Evolutionary conservation across 192 early-diverging fungal species (phyloP).

Genomic region (Backusella luteola): DNA sequence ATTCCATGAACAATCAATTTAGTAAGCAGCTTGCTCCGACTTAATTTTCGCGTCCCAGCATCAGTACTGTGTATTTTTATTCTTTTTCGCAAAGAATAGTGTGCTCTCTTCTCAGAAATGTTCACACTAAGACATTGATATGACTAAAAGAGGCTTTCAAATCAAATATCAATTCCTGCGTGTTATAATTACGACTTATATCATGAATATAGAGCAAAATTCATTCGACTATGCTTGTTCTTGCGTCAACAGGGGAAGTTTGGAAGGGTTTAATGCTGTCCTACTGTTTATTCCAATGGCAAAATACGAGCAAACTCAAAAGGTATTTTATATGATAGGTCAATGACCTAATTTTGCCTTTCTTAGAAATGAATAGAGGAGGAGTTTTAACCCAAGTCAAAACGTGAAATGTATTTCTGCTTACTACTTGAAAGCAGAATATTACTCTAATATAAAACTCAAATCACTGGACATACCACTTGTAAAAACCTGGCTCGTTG

Average conservation of each 20-base stretch:
- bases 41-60: slow-evolving; percentile 9
- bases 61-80: slow-evolving; percentile 29
- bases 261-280: neutral
- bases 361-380: neutral
- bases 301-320: slow-evolving; percentile 1
- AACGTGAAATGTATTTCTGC: neutral
- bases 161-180: neutral
- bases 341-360: neutral
- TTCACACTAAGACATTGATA: neutral
- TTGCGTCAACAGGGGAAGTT: neutral
- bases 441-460: too few relatives aligned
- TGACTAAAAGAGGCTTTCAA: neutral
- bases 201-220: neutral
- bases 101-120: slow-evolving; percentile 26
- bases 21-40: slow-evolving; percentile 1
- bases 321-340: neutral
- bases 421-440: neutral
- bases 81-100: slow-evolving; percentile 27
- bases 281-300: neutral
- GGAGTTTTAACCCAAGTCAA: neutral
- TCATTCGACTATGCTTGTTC: neutral
- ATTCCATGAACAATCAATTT: slow-evolving; percentile 58
- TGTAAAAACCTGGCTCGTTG: too few relatives aligned
- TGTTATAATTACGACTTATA: neutral
- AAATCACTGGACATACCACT: too few relatives aligned